Evolutionary conservation across 257 asterid genomes (phyloP).

Genomic region (Dorcoceras hygrometricum): DNA sequence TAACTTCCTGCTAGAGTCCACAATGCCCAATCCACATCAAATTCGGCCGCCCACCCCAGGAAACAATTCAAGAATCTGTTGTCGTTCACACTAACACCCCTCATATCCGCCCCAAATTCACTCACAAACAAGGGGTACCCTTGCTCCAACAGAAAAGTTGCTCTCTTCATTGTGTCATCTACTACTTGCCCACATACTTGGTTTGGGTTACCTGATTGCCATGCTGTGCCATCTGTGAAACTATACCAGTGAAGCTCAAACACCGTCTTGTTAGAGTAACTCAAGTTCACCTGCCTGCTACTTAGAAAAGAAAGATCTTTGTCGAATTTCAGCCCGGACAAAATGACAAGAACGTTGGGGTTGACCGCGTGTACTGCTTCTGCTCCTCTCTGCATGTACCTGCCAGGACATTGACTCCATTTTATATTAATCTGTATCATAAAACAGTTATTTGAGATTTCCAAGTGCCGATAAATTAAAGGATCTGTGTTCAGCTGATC

Average conservation of each 20-base stretch:
- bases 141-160: conserved; percentile 62
- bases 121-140: conserved; percentile 91
- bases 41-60: conserved; percentile 86
- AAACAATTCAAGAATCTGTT: conserved; percentile 80
- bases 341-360: conserved; percentile 59
- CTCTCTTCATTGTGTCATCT: conserved; percentile 40
- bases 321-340: conserved; percentile 71
- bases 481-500: too few species aligned
- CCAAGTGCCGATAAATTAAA: too few species aligned
- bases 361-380: conserved; percentile 86
- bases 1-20: conserved; percentile 91
- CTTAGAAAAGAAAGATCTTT: conserved; percentile 65
- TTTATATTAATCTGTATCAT: too few species aligned
- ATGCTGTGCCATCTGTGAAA: conserved; percentile 64
- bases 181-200: conserved; percentile 70
- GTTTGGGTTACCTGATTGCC: conserved; percentile 70
- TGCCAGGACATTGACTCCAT: conserved; percentile 12
- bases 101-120: conserved; percentile 77
- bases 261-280: conserved; percentile 60
- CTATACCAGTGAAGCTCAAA: conserved; percentile 91
- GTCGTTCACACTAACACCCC: conserved; percentile 81
- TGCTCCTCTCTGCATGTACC: conserved; percentile 86
- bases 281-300: conserved; percentile 41
- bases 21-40: conserved; percentile 82
- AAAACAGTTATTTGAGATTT: neutral